Base-by-base conservation (phyloP, 176 grass and related monocot species). In the Areca catechu region DNA sequence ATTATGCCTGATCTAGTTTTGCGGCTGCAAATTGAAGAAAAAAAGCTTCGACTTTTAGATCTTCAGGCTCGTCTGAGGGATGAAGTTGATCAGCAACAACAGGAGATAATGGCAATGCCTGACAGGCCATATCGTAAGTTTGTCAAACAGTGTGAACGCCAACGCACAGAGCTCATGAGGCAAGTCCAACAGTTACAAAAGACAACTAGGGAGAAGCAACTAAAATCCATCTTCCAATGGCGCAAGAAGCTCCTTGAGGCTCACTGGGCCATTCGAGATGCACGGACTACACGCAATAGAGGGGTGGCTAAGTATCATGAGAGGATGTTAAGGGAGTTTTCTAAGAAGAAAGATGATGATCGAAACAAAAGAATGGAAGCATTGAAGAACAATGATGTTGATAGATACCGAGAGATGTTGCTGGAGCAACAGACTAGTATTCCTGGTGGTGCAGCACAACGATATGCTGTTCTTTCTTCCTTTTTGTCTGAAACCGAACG, bases 361-460 rank as follows among this genome's bases (percentile, higher is more conserved):
- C 75, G 94, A 57, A 86, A 80, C 74, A 98, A 92, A 82, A 90
- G 94, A 71, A 98, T 98, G 94, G 94, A 98, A 74, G 94, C 94
- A 21, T 79, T 98, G 22, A 98, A 98, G 72, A 98, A 98, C 71
- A 98, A 98, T 73, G 94, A 98, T 5, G 84, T 93, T 12, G 94
- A 98, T 71, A 92, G 94, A 79, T 98, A 98, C 25, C 87, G 88
- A 22, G 83, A 98, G 70, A 98, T 98, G 67, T 65, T 98, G 51
- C 58, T 98, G 62, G 94, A 98, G 66, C 94, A 98, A 27, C 94
- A 98, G 58, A 88, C 84, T 21, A 98, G 68, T 75, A 79, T 98
- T 67, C 81, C 84, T 49, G 94, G 94, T 61, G 94, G 89, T 65
- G 84, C 94, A 52, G 81, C 94, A 72, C 84, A 93, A 77, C 80